These are phyloP conservation scores for Talinum fruticosum DNA, from an alignment of 148 eudicot genomes.

Conservation along the genomic window DNA sequence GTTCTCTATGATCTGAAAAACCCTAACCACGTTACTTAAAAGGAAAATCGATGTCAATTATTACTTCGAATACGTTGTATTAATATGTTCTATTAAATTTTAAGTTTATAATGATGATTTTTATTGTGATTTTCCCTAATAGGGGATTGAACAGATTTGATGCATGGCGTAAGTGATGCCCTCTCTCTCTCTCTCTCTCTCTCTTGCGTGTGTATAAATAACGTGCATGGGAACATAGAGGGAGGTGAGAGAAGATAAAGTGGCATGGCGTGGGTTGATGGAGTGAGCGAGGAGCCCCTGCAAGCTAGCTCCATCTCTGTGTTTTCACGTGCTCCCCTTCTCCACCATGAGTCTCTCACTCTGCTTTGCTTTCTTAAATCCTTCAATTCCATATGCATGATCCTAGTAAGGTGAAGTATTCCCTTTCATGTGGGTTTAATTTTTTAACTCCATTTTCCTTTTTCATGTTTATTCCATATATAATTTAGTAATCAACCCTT, in stretches of 20 bases:
- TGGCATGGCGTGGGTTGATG: slow-evolving; percentile 7
- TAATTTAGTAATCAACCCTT: no score
- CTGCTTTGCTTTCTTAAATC: not conserved
- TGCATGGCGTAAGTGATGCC: not conserved
- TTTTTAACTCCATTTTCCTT: no score
- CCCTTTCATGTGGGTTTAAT: no score
- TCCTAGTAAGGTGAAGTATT: no score
- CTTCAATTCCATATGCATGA: not conserved
- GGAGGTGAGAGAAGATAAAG: not conserved
- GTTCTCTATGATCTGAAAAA: no score
- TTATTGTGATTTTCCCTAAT: no score
- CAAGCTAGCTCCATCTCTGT: slow-evolving; percentile 1
- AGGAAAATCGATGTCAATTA: no score
- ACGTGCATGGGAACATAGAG: not conserved
- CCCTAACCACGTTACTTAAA: no score
- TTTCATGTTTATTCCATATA: no score
- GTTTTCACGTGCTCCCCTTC: not conserved
- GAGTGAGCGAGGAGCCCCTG: slow-evolving; percentile 46
- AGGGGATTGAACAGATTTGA: slow-evolving; percentile 26
- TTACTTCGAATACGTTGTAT: no score
- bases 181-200: not conserved
- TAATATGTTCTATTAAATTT: no score
- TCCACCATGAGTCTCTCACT: not conserved
- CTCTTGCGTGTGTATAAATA: not conserved
- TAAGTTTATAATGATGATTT: no score